Base-by-base conservation (phyloP, 805 yeast species). In the Kregervanrija fluxuum region DNA sequence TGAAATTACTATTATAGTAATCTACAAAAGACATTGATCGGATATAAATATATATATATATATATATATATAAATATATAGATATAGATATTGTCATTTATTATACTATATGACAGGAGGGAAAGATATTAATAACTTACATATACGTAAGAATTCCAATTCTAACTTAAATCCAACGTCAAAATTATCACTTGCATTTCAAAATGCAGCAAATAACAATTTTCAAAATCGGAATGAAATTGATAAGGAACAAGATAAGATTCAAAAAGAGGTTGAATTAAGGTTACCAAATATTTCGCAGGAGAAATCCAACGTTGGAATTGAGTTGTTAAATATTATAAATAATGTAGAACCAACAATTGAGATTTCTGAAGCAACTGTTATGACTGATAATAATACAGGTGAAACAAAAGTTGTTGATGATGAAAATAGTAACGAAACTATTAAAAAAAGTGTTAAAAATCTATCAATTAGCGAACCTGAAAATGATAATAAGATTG, bases 211-310 rank as follows among this genome's bases (percentile, higher is more conserved):
- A 2, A 11, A 22, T 6, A 22, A 22, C 8, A 22, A 22, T 11
- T 33, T 35, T 38, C 17, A 37, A 3, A 60, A 50, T 39, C 56
- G 56, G 2, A 56, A 55, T 30, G 59, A 53, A 17, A 52, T 49
- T 31, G 54, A 51, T 22, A 56, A 54, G 30, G 50, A 46, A n/a
- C 54, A 55, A 35, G 66, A 61, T 36, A 52, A 51, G 35, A 60
- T 60, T 9, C 35, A 52, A 35, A 52, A 52, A 45, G 64, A 60
- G 43, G 59, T 60, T 34, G 54, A 44, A 6, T 28, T 42, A 16
- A 22, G 6, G 28, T 22, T 22, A 22, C 28, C 28, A 22, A 22
- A 22, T 22, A 22, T 22, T 22, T 22, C 28, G 6, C 28, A 22
- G 8, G 28, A 22, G 6, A 22, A 22, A 22, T 22, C 28, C 4